Percentiles rank a stretch among this genome's conserved stretches.
phyloP scores from a whole-genome alignment of 805 yeast genomes.

The Yamadazyma ubonensis region DNA sequence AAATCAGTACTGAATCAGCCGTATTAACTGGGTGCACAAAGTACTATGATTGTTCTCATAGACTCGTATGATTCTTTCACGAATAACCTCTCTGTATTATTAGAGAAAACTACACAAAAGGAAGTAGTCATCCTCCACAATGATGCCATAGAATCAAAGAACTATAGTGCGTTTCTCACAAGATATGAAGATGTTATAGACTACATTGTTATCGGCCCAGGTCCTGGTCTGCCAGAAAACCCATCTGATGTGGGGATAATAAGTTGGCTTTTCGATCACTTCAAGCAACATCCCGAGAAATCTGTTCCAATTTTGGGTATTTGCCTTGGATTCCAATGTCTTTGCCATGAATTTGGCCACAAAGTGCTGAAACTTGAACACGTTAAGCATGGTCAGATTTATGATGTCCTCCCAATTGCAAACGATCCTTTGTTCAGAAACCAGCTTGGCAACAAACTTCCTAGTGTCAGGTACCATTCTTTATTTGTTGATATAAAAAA shows the following conservation, averaged over 20 bases:
- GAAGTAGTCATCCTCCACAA: slow-evolving; percentile 61
- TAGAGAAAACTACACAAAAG: slow-evolving; percentile 51
- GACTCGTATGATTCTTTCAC: slow-evolving; percentile 97
- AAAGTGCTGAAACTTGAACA: slow-evolving; percentile 49
- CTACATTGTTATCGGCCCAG: slow-evolving; percentile 89
- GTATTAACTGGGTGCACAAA: too few species aligned
- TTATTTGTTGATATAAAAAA: slow-evolving; percentile 48
- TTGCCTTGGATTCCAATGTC: slow-evolving; percentile 88
- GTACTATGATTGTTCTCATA: slow-evolving; percentile 65
- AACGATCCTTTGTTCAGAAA: slow-evolving; percentile 46
- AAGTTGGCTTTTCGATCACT: slow-evolving; percentile 47
- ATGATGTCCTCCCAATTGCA: too few species aligned
- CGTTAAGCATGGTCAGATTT: slow-evolving; percentile 86
- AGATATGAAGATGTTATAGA: slow-evolving; percentile 54
- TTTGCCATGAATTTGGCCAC: slow-evolving; percentile 65
- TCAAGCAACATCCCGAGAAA: slow-evolving; percentile 7
- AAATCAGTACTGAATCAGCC: background rate
- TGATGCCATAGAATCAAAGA: slow-evolving; percentile 45
- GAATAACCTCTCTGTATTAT: slow-evolving; percentile 66
- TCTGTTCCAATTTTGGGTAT: slow-evolving; percentile 78
- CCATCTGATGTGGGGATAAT: slow-evolving; percentile 71
- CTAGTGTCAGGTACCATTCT: slow-evolving; percentile 88
- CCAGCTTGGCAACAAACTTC: slow-evolving; percentile 14
- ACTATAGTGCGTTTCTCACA: slow-evolving; percentile 35
- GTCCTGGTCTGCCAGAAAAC: slow-evolving; percentile 86